Evolutionary conservation across 1,139 yeast species (phyloP).

Genomic region (Saccharomyces hybrid): DNA sequence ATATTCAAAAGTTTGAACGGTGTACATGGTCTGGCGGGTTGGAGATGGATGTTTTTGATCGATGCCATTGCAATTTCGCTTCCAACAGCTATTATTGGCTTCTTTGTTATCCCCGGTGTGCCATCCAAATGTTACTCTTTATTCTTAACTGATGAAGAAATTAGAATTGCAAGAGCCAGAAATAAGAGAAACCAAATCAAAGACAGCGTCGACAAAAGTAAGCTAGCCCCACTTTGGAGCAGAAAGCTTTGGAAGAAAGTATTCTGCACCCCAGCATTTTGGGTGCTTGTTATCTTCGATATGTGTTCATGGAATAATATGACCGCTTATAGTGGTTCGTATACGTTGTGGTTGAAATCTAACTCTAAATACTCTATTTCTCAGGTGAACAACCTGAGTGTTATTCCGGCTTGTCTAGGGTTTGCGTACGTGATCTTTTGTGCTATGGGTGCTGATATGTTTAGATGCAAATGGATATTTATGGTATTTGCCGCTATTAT

Average conservation of each 20-base stretch:
- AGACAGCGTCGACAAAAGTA: slow-evolving; percentile 20
- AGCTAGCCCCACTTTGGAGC: slow-evolving; percentile 24
- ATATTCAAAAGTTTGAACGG: slow-evolving; percentile 45
- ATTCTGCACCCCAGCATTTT: slow-evolving; percentile 27
- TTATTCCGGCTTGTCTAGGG: slow-evolving; percentile 34
- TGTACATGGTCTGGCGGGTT: slow-evolving; percentile 48
- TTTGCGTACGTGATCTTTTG: slow-evolving; percentile 31
- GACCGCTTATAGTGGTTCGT: slow-evolving; percentile 34
- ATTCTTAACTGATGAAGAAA: slow-evolving; percentile 54
- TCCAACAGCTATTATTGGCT: slow-evolving; percentile 47
- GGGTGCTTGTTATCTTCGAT: slow-evolving; percentile 31
- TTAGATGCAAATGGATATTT: slow-evolving; percentile 32
- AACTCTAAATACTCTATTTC: slow-evolving; percentile 28
- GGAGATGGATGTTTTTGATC: slow-evolving; percentile 76
- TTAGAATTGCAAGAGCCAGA: slow-evolving; percentile 51
- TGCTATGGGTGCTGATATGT: slow-evolving; percentile 31
- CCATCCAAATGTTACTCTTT: slow-evolving; percentile 48
- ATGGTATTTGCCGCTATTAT: slow-evolving; percentile 46
- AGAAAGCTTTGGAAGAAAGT: slow-evolving; percentile 29
- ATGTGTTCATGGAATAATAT: slow-evolving; percentile 33
- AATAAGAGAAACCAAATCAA: slow-evolving; percentile 35
- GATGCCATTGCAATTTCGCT: slow-evolving; percentile 59
- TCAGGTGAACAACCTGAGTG: slow-evolving; percentile 31
- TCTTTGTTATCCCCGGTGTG: slow-evolving; percentile 58
- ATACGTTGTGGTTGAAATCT: slow-evolving; percentile 33